Percentiles rank a stretch among this genome's conserved stretches.
Conservation (phyloP, 169 alveolate genomes). For the Besnoitia besnoiti region DNA sequence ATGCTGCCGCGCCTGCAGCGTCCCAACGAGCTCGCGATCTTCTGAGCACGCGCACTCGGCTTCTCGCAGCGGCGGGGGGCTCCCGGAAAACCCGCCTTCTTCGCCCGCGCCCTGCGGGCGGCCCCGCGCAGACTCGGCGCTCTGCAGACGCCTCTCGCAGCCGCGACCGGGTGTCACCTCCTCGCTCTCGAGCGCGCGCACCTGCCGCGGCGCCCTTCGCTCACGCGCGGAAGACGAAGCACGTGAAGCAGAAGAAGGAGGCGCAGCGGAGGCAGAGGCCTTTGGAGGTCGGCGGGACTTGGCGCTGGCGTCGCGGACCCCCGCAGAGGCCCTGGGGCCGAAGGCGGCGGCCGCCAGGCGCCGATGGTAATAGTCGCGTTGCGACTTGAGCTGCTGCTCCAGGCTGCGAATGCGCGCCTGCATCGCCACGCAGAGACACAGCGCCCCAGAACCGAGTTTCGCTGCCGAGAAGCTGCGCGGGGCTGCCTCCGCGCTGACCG, state of each 20-base stretch:
- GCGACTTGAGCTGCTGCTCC: slow-evolving; percentile 53
- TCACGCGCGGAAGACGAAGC: not conserved
- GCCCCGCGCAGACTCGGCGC: slow-evolving; percentile 1
- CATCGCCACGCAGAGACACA: too few species aligned
- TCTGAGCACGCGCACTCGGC: too few species aligned
- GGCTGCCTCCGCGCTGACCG: too few species aligned
- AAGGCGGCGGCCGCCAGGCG: slow-evolving; percentile 22
- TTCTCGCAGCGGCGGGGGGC: not conserved
- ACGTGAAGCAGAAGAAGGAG: not conserved
- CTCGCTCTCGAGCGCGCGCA: too few species aligned
- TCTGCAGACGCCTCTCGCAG: not conserved
- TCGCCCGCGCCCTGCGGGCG: not conserved
- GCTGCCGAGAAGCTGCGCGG: too few species aligned
- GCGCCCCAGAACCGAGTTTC: too few species aligned
- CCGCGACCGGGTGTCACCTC: not conserved
- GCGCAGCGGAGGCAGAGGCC: not conserved
- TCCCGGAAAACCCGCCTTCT: not conserved
- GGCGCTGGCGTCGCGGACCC: not conserved
- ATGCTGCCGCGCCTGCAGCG: not conserved
- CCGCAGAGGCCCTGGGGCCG: not conserved
- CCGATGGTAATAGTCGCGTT: slow-evolving; percentile 49
- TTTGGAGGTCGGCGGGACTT: too few species aligned
- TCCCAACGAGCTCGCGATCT: not conserved
- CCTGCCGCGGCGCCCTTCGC: not conserved
- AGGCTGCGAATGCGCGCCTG: slow-evolving; percentile 58